Conservation (phyloP, 768 basidiomycete species). For the Peribolospora baueri region DNA sequence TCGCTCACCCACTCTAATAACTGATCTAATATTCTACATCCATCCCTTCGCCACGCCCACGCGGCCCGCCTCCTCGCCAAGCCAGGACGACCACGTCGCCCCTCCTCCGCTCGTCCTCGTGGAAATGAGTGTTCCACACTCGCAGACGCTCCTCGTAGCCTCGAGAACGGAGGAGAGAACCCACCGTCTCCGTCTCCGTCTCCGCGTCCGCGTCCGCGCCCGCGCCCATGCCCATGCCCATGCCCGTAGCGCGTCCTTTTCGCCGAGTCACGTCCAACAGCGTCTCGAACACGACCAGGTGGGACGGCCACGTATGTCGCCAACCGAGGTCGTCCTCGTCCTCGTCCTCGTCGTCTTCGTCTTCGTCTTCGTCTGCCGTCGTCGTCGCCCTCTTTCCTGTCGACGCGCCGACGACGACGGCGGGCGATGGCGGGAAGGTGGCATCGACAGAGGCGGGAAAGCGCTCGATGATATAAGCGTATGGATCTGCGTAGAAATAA, state of each 20-base stretch:
- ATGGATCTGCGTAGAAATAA: slow-evolving; percentile 51
- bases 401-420: slow-evolving; percentile 28
- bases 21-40: too few species aligned
- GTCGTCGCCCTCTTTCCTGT: neutral
- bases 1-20: too few species aligned
- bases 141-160: slow-evolving; percentile 45
- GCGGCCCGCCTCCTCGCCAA: too few species aligned
- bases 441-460: slow-evolving; percentile 43
- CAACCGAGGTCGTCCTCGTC: slow-evolving; percentile 20
- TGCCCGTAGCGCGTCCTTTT: too few species aligned
- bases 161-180: too few species aligned
- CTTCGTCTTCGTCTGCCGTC: slow-evolving; percentile 5
- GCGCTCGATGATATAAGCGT: slow-evolving; percentile 34
- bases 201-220: slow-evolving; percentile 28
- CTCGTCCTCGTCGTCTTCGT: neutral
- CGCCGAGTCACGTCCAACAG: slow-evolving; percentile 24
- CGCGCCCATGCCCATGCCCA: too few species aligned
- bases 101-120: slow-evolving; percentile 44
- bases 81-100: slow-evolving; percentile 24
- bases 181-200: slow-evolving; percentile 23
- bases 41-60: too few species aligned
- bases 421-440: slow-evolving; percentile 38
- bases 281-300: slow-evolving; percentile 62
- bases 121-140: slow-evolving; percentile 27
- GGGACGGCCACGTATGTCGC: slow-evolving; percentile 54